Percentiles rank a stretch among this genome's conserved stretches.
Evolutionary conservation across 495 filamentous ascomycete genomes (phyloP).

Genomic region (Penicillium tannophilum): DNA sequence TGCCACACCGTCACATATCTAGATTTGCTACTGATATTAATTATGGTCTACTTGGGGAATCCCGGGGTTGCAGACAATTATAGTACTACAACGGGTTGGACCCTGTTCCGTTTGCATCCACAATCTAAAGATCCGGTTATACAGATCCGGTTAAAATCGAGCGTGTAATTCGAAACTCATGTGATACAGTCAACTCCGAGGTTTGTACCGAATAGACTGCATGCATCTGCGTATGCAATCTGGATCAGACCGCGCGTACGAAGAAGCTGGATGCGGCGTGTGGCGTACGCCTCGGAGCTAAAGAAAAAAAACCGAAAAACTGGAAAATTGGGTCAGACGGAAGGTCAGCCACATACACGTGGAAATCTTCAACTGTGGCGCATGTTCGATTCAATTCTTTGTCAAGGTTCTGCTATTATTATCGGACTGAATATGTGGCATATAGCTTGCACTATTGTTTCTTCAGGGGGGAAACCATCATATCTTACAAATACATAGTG

Average conservation of each 20-base stretch:
- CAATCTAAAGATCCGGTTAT: not conserved
- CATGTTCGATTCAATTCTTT: not conserved
- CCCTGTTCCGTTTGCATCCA: slow-evolving; percentile 4
- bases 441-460: too few relatives aligned
- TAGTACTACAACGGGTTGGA: not conserved
- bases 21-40: not conserved
- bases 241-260: slow-evolving; percentile 1
- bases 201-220: not conserved
- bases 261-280: not conserved
- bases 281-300: not conserved
- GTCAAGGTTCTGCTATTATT: not conserved
- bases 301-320: not conserved
- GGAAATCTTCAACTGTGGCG: slow-evolving; percentile 11
- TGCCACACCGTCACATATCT: too few relatives aligned
- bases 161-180: not conserved
- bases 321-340: not conserved
- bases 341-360: slow-evolving; percentile 14
- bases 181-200: not conserved
- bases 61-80: not conserved
- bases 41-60: too few relatives aligned
- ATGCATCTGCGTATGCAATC: slow-evolving; percentile 5
- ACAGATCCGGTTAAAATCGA: not conserved
- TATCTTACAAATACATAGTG: not conserved
- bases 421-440: too few relatives aligned
- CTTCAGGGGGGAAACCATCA: not conserved